These are phyloP conservation scores for Cicer judaicum DNA, from an alignment of 306 rosid genomes.

Conservation along the genomic window DNA sequence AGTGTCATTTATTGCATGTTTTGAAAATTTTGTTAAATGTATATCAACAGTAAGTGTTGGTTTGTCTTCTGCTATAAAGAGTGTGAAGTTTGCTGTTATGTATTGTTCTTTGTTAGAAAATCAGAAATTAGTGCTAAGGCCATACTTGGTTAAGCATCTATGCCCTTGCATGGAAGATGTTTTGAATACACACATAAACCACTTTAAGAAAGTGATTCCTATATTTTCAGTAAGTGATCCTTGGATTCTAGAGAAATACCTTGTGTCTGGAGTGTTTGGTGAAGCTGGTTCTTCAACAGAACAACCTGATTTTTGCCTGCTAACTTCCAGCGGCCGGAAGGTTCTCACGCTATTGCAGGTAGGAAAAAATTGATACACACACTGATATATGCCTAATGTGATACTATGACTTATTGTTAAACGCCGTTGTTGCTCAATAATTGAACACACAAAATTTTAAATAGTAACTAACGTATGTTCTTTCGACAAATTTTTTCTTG, in stretches of 20 bases:
- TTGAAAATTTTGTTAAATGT: constrained; percentile 52
- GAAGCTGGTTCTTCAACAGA: constrained; percentile 53
- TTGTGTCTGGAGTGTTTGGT: constrained; percentile 60
- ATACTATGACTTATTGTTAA: background rate
- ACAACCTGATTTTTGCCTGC: constrained; percentile 63
- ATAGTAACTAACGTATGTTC: background rate
- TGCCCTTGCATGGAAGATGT: constrained; percentile 65
- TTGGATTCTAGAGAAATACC: constrained; percentile 74
- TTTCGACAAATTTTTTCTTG: background rate
- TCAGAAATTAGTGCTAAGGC: constrained; percentile 57
- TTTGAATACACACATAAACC: constrained; percentile 58
- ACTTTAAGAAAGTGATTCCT: constrained; percentile 61
- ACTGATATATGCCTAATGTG: background rate
- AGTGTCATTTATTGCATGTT: constrained; percentile 53
- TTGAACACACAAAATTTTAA: background rate
- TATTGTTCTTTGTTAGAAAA: constrained; percentile 69
- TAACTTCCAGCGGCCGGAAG: constrained; percentile 75
- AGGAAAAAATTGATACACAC: constrained; percentile 14
- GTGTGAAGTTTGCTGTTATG: constrained; percentile 51
- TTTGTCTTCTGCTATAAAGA: constrained; percentile 54
- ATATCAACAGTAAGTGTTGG: constrained; percentile 56
- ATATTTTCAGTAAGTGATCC: constrained; percentile 64
- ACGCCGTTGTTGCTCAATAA: background rate
- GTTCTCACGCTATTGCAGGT: constrained; percentile 74
- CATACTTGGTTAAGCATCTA: constrained; percentile 56